Percentiles rank a stretch among this genome's conserved stretches.
These are phyloP conservation scores for Sorghum bicolor DNA, from an alignment of 176 grass and related monocot species.

Conservation along the genomic window DNA sequence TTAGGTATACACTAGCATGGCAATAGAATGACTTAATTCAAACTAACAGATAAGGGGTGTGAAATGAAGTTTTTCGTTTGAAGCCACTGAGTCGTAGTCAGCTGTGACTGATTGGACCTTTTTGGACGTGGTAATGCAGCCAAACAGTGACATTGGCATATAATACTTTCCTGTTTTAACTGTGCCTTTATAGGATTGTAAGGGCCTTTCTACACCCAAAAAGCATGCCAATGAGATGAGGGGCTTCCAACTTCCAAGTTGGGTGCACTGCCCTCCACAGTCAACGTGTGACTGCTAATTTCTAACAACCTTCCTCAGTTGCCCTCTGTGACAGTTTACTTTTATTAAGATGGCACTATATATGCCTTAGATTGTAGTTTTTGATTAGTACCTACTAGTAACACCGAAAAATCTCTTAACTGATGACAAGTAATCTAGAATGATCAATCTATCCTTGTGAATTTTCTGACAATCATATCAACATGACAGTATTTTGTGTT, in stretches of 20 bases:
- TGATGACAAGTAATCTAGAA: not conserved
- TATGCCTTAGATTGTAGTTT: not conserved
- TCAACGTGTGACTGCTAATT: not conserved
- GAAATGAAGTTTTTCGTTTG: not conserved
- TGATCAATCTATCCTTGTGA: not conserved
- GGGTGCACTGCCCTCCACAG: not conserved
- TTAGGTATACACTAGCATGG: not conserved
- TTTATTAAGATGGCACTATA: not conserved
- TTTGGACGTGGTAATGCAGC: too few relatives aligned
- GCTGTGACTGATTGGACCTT: too few relatives aligned
- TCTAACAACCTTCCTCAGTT: not conserved
- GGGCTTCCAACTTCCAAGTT: not conserved
- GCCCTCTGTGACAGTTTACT: not conserved
- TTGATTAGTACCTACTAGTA: not conserved
- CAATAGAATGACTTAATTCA: not conserved
- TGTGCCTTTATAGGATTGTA: not conserved
- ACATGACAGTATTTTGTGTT: not conserved
- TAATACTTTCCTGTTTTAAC: not conserved
- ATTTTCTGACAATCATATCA: not conserved
- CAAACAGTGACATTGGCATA: not conserved
- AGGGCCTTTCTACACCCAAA: not conserved
- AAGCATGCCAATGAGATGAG: not conserved
- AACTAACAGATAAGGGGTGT: not conserved
- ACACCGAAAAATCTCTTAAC: not conserved
- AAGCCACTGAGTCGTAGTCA: not conserved